These are phyloP conservation scores for Acanthamoeba castellanii DNA, from an alignment of 208 protist species.

Conservation along the genomic window DNA sequence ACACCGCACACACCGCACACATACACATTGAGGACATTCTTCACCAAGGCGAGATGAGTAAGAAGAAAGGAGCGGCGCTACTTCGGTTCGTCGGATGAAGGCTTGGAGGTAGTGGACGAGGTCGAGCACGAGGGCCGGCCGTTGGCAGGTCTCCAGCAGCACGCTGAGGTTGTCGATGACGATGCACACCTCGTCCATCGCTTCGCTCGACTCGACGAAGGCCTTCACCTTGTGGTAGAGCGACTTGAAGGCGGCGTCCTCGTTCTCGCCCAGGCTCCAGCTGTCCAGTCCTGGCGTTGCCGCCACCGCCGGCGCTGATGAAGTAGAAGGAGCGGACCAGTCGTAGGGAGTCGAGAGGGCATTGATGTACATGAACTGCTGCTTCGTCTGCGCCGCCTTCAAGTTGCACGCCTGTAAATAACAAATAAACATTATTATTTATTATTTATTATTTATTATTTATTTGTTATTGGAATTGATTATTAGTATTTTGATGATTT, in stretches of 20 bases:
- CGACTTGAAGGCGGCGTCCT: background rate
- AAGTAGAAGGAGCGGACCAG: background rate
- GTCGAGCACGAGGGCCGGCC: slow-evolving; percentile 7
- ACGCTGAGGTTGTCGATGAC: slow-evolving; percentile 62
- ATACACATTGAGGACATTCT: background rate
- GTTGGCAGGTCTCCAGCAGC: slow-evolving; percentile 7
- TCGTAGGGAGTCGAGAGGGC: slow-evolving; percentile 15
- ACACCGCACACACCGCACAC: background rate
- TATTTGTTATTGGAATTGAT: background rate
- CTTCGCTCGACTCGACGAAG: slow-evolving; percentile 1
- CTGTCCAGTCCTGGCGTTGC: background rate
- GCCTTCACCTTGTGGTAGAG: slow-evolving; percentile 37
- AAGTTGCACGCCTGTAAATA: slow-evolving; percentile 49
- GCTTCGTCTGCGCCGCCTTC: slow-evolving; percentile 38
- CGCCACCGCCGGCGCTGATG: background rate
- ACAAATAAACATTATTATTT: background rate
- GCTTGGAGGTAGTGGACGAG: slow-evolving; percentile 11
- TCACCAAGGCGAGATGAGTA: no score
- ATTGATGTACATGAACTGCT: slow-evolving; percentile 53
- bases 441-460: background rate
- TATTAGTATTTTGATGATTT: background rate
- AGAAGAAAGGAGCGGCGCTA: background rate
- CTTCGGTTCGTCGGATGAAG: background rate
- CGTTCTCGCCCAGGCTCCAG: background rate
- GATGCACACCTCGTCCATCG: slow-evolving; percentile 26